A percentile compares a stretch with the other conserved stretches of the same genome.
Evolutionary conservation across 192 early-diverging fungal species (phyloP).

Genomic region (Thamnidium elegans): DNA sequence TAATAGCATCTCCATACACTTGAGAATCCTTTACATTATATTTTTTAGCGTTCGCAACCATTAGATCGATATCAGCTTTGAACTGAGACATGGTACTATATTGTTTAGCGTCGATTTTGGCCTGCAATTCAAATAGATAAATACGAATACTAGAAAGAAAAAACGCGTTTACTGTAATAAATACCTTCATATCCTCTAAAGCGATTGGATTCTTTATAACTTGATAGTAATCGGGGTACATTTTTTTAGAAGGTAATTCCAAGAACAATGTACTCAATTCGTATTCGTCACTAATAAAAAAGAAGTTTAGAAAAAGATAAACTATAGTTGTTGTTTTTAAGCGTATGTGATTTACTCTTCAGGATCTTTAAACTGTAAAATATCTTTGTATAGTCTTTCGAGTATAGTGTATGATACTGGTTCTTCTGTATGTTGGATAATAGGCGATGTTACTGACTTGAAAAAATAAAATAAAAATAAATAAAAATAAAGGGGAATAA

Average conservation of each 20-base stretch:
- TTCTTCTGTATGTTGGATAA: neutral
- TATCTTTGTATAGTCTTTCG: slow-evolving; percentile 2
- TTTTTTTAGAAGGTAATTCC: slow-evolving; percentile 38
- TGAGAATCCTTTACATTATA: slow-evolving; percentile 49
- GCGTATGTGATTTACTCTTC: slow-evolving; percentile 14
- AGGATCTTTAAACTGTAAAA: slow-evolving; percentile 17
- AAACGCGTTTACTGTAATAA: neutral
- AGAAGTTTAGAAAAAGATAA: neutral
- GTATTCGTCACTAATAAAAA: slow-evolving; percentile 27
- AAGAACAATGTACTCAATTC: slow-evolving; percentile 34
- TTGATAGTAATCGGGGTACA: slow-evolving; percentile 48
- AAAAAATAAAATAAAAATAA: neutral
- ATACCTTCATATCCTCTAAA: slow-evolving; percentile 47
- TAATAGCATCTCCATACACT: slow-evolving; percentile 45
- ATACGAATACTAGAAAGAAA: neutral
- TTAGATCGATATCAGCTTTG: slow-evolving; percentile 43
- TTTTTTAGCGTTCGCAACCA: slow-evolving; percentile 52
- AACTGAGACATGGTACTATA: slow-evolving; percentile 31
- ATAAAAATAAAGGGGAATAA: neutral
- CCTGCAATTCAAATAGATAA: neutral
- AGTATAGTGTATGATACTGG: neutral
- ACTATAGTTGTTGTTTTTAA: neutral
- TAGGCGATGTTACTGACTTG: neutral
- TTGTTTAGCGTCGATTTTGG: slow-evolving; percentile 28
- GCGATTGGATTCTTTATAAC: slow-evolving; percentile 59